Base-by-base conservation (phyloP, 768 basidiomycete species). In the Podaxis mareebaensis region DNA sequence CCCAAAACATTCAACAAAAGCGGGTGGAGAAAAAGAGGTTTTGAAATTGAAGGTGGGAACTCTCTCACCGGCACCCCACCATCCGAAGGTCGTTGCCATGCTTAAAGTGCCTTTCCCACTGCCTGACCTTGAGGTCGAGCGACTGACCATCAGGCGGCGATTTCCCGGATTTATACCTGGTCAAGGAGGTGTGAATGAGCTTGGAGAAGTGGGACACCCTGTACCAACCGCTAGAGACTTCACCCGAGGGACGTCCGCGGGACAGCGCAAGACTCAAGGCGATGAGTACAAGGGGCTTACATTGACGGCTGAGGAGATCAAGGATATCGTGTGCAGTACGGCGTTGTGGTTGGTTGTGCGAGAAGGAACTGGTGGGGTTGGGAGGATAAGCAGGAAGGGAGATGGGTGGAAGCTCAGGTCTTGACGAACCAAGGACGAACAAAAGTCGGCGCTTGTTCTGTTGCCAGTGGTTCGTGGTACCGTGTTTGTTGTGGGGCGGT, bases 61-160 rank as follows among this genome's bases (percentile, higher is more conserved):
- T 36, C 81, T 98, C 38, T 88, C 88, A 12, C 96, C 96, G 24
- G 94, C 94, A 7, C 96, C 95, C 24, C 95, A 99, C 72, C 96
- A 99, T 74, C 96, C 96, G 8, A 95, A 96, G 72, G 91, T 98
- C 22, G 91, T 99, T 48, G 90, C 89, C 40, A 87, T 95, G 77
- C 82, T 98, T 68, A 95, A 95, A 74, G 85, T 96, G 58, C 94
- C 96, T 26, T 95, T 91, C 76, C 90, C 93, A 0, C 82, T 97
- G 1, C 90, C 93, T 0, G 90, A 95, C 63, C 80, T 97, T 20
- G 86, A 90, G 66, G 81, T 96, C 22, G 87, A 90, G 68, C 76
- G 73, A 54, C 77, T 89, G 76, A 72, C 73, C 12, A 74, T 87
- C 24, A 77, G 84, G 38, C 83, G 81, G 66, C 79, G 91, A 38